Conservation (phyloP, 1,284 basidiomycete genomes). For the Fomes fomentarius region DNA sequence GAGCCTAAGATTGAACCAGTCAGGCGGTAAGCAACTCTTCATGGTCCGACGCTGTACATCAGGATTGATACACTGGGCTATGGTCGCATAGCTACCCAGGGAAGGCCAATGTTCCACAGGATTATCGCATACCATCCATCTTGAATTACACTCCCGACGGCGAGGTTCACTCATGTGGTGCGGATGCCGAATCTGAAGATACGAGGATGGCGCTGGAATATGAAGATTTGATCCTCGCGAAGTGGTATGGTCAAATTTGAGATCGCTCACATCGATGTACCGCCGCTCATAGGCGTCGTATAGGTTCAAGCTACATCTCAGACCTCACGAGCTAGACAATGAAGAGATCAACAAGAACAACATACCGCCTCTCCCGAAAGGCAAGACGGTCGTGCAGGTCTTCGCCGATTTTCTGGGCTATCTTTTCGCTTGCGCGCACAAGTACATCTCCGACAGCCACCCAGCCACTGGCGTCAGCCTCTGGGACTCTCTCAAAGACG, state of each 20-base stretch:
- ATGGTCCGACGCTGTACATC: too few species aligned
- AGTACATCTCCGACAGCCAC: slow-evolving; percentile 53
- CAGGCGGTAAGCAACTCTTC: background rate
- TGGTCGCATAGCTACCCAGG: slow-evolving; percentile 48
- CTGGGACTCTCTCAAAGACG: slow-evolving; percentile 39
- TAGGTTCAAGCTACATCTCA: slow-evolving; percentile 64
- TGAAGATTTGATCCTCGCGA: slow-evolving; percentile 36
- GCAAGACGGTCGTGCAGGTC: slow-evolving; percentile 49
- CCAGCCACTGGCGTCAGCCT: slow-evolving; percentile 42
- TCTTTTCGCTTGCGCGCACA: slow-evolving; percentile 45
- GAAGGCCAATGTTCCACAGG: slow-evolving; percentile 38
- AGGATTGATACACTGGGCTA: too few species aligned
- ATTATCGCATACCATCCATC: slow-evolving; percentile 45
- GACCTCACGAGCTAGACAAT: slow-evolving; percentile 37
- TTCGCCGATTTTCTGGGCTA: slow-evolving; percentile 58
- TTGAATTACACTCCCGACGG: slow-evolving; percentile 50
- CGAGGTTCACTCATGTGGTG: slow-evolving; percentile 29
- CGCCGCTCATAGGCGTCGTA: too few species aligned
- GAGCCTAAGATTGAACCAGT: slow-evolving; percentile 40
- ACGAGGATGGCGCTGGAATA: slow-evolving; percentile 49
- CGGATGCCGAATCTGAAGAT: slow-evolving; percentile 45
- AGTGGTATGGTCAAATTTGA: too few species aligned
- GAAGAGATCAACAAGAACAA: slow-evolving; percentile 13
- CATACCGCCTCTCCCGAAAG: slow-evolving; percentile 35
- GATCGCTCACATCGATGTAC: too few species aligned